These are phyloP conservation scores for Entonaema liquescens DNA, from an alignment of 495 filamentous ascomycete genomes.

Conservation along the genomic window DNA sequence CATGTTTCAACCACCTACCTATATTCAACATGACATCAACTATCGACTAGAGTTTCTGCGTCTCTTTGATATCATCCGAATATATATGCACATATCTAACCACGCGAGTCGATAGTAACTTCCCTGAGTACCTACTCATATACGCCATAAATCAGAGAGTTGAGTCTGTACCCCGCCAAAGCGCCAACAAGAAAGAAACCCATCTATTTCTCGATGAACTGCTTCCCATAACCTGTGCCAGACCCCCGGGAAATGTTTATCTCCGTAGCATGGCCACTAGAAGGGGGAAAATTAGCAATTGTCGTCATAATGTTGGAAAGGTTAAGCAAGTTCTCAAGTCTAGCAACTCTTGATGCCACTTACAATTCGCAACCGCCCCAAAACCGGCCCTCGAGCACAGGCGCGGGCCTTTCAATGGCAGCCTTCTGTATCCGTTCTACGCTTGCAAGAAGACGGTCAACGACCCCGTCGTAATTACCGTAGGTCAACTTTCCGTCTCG, in stretches of 20 bases:
- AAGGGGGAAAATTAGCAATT: background rate
- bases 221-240: conserved; percentile 42
- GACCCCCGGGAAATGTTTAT: conserved; percentile 33
- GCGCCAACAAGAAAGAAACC: too few species aligned
- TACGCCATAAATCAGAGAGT: too few species aligned
- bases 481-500: conserved; percentile 47
- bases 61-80: too few species aligned
- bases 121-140: too few species aligned
- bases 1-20: too few species aligned
- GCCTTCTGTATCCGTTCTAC: conserved; percentile 44
- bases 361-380: conserved; percentile 32
- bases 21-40: too few species aligned
- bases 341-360: background rate
- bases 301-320: too few species aligned
- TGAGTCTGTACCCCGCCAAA: too few species aligned
- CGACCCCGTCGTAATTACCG: conserved; percentile 39
- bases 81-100: too few species aligned
- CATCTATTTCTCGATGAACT: conserved; percentile 25
- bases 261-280: conserved; percentile 22
- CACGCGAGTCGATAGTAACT: too few species aligned
- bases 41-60: too few species aligned
- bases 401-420: conserved; percentile 17
- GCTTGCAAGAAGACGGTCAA: conserved; percentile 45
- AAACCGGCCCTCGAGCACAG: conserved; percentile 32
- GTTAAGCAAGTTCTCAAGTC: background rate